Evolutionary conservation across 2,329 filamentous ascomycete genomes (phyloP).

Genomic region (Magnaporthiopsis poae): DNA sequence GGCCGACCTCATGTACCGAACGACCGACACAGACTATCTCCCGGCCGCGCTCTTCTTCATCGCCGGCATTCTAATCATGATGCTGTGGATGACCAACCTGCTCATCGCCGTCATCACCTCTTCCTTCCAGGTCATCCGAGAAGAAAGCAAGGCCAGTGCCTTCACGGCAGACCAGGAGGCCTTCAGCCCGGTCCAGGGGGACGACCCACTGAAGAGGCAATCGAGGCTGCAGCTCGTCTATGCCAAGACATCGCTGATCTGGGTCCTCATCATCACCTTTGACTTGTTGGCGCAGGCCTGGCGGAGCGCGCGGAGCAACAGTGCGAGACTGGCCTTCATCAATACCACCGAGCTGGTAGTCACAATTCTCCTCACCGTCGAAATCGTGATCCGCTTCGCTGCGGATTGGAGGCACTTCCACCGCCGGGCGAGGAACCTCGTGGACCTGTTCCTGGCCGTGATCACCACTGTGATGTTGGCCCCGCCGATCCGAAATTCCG

Average conservation of each 20-base stretch:
- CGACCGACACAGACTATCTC: slow-evolving; percentile 83
- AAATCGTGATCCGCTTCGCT: slow-evolving; percentile 70
- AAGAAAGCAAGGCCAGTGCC: slow-evolving; percentile 88
- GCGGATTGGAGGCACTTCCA: slow-evolving; percentile 77
- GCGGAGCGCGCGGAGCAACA: slow-evolving; percentile 67
- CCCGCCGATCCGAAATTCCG: slow-evolving; percentile 64
- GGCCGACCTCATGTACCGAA: slow-evolving; percentile 86
- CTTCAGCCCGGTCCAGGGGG: slow-evolving; percentile 22
- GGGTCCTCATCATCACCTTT: slow-evolving; percentile 70
- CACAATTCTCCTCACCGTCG: slow-evolving; percentile 67
- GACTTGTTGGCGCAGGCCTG: slow-evolving; percentile 71
- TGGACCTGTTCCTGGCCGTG: slow-evolving; percentile 68
- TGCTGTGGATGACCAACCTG: slow-evolving; percentile 92
- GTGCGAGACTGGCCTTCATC: slow-evolving; percentile 52
- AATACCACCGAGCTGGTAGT: slow-evolving; percentile 62
- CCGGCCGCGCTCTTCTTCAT: slow-evolving; percentile 70
- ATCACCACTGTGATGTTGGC: slow-evolving; percentile 78
- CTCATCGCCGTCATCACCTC: slow-evolving; percentile 94
- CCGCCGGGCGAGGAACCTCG: slow-evolving; percentile 60
- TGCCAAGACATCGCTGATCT: slow-evolving; percentile 63
- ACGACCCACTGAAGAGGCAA: slow-evolving; percentile 29
- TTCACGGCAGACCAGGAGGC: slow-evolving; percentile 67
- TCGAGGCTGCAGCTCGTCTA: slow-evolving; percentile 60
- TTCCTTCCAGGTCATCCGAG: slow-evolving; percentile 93
- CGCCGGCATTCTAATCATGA: slow-evolving; percentile 75